phyloP scores from a whole-genome alignment of 306 rosid species.

The Cucumis hystrix region DNA sequence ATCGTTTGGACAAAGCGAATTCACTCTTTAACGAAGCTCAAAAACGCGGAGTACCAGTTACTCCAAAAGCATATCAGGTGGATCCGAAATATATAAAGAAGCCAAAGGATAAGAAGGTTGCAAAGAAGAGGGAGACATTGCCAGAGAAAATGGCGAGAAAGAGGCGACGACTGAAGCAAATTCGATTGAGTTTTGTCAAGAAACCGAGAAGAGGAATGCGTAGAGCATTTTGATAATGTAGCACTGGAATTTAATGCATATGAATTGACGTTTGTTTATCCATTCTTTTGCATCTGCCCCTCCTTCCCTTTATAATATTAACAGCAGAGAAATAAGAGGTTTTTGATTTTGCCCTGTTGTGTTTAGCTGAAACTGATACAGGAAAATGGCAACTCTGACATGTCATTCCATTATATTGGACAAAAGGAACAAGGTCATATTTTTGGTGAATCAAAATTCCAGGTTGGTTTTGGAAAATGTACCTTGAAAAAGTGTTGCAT shows the following conservation, averaged over 20 bases:
- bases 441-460: not conserved
- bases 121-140: conserved; percentile 61
- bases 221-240: conserved; percentile 15
- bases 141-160: conserved; percentile 88
- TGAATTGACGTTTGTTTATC: not conserved
- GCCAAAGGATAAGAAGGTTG: conserved; percentile 39
- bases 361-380: not conserved
- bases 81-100: conserved; percentile 45
- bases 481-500: not conserved
- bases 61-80: conserved; percentile 36
- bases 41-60: conserved; percentile 27
- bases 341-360: not conserved
- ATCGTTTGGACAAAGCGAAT: conserved; percentile 49
- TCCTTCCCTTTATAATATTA: not conserved
- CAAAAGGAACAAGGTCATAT: not conserved
- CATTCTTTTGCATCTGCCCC: not conserved
- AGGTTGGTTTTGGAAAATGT: not conserved
- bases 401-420: not conserved
- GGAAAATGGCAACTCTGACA: not conserved
- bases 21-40: conserved; percentile 47
- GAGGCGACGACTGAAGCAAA: conserved; percentile 75
- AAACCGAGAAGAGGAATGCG: conserved; percentile 39
- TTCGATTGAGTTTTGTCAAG: conserved; percentile 68
- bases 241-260: not conserved
- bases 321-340: conserved; percentile 1